Evolutionary conservation across 768 basidiomycete species (phyloP), one percentile per base, ranked within the genome.

Genomic region (Mycena leptocephala): DNA sequence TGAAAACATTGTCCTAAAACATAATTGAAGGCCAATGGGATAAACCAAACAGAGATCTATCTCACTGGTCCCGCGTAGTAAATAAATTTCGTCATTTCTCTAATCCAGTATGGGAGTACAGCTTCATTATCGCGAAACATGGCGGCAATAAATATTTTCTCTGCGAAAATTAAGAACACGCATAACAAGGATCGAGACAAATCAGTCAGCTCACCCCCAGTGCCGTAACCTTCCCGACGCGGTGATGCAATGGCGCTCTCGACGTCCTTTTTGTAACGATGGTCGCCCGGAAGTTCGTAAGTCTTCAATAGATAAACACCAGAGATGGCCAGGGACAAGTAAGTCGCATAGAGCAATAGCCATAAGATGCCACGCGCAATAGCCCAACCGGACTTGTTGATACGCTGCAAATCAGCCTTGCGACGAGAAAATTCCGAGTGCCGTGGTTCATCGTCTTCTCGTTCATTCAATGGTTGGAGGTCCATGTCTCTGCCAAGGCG

Each of bases 61-160:
- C 72, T 22, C 26, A 77, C 76, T 10, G 79, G 61, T 24, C 88
- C 88, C 53, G 89, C 82, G 63, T 85, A 87, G 53, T 80, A 75
- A 14, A 88, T 86, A 3, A 80, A 78, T 71, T 83, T 82, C 56
- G 85, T 69, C 41, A 89, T 77, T 39, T 86, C 80, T 13, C 79
- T 70, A 4, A 83, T 82, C 87, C 88, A 89, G 70, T 86, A 85
- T 0, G 87, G 85, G 32, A 89, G 78, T 1, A 88, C 82, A 0
- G 65, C 68, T 67, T 84, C 80, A 51, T 88, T 87, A 63, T 88
- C 81, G 78, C 80, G 83, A 76, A 89, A 85, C 80, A 87, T 85
- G 2, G 86, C 87, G 18, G 85, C 86, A 78, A 87, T 84, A 70
- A 83, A 87, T n/a, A 86, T 80, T 39, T 84, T 82, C 58, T 86